Conservation (phyloP, 768 basidiomycete species). For the Lactarius evosmus region DNA sequence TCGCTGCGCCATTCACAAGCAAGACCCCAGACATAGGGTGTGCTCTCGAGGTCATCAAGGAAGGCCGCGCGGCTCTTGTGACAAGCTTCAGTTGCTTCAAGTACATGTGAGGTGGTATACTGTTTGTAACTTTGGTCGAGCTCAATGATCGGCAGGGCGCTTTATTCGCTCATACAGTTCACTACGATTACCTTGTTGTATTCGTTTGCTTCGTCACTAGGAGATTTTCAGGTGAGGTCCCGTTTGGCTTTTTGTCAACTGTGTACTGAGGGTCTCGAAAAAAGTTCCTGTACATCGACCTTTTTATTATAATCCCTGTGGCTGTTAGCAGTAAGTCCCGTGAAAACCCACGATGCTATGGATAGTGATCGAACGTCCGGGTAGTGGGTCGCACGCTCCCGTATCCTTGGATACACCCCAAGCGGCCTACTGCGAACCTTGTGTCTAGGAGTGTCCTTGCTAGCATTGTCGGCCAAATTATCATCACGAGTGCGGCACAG, state of each 20-base stretch:
- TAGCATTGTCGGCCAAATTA: constrained; percentile 89
- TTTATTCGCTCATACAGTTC: constrained; percentile 98
- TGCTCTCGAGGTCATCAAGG: constrained; percentile 93
- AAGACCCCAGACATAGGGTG: constrained; percentile 93
- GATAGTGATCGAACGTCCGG: constrained; percentile 22
- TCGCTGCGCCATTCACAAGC: constrained; percentile 96
- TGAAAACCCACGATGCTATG: constrained; percentile 18
- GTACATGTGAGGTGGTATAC: constrained; percentile 74
- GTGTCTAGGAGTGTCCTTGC: constrained; percentile 93
- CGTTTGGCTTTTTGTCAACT: constrained; percentile 2
- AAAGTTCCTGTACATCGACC: constrained; percentile 94
- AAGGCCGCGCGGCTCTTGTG: constrained; percentile 92
- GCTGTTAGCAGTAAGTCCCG: constrained; percentile 84
- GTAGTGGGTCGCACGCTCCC: constrained; percentile 95
- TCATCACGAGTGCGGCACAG: constrained; percentile 80
- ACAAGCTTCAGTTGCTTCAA: constrained; percentile 99
- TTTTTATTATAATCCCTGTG: constrained; percentile 96
- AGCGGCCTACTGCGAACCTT: constrained; percentile 91
- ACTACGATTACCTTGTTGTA: constrained; percentile 96
- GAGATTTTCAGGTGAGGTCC: constrained; percentile 83
- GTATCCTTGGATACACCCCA: constrained; percentile 79
- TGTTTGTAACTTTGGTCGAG: constrained; percentile 16
- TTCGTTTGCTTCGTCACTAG: constrained; percentile 93
- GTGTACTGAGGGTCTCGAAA: constrained; percentile 21
- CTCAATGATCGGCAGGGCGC: constrained; percentile 59